A percentile compares a stretch with the other conserved stretches of the same genome.
Evolutionary conservation across 176 grass and related monocot genomes (phyloP).

Genomic region (Dactylis glomerata): DNA sequence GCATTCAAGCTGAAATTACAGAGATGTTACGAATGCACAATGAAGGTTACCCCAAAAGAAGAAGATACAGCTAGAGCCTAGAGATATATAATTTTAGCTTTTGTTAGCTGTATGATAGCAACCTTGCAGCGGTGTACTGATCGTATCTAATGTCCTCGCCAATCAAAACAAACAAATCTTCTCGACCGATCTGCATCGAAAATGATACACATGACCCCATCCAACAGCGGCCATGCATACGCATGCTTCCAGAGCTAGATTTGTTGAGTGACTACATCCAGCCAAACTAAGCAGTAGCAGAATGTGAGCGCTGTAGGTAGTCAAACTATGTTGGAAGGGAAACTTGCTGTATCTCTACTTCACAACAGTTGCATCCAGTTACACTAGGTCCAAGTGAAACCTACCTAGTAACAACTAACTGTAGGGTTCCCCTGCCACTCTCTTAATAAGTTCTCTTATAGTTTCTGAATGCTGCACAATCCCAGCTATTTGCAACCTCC

Average conservation of each 20-base stretch:
- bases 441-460: background rate
- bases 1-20: background rate
- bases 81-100: background rate
- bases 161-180: background rate
- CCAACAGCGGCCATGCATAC: background rate
- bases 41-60: background rate
- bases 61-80: background rate
- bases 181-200: background rate
- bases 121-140: background rate
- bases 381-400: background rate
- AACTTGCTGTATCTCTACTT: background rate
- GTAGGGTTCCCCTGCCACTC: background rate
- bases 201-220: background rate
- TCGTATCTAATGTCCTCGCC: background rate
- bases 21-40: background rate
- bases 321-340: background rate
- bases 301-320: background rate
- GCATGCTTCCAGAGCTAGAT: background rate
- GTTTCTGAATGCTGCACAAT: background rate
- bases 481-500: background rate
- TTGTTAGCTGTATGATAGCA: conserved; percentile 1
- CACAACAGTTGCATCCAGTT: background rate
- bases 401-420: background rate
- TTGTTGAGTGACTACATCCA: background rate
- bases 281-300: background rate